These are phyloP conservation scores for Neurospora sp. DNA, from an alignment of 2,329 filamentous ascomycete species.

Conservation along the genomic window DNA sequence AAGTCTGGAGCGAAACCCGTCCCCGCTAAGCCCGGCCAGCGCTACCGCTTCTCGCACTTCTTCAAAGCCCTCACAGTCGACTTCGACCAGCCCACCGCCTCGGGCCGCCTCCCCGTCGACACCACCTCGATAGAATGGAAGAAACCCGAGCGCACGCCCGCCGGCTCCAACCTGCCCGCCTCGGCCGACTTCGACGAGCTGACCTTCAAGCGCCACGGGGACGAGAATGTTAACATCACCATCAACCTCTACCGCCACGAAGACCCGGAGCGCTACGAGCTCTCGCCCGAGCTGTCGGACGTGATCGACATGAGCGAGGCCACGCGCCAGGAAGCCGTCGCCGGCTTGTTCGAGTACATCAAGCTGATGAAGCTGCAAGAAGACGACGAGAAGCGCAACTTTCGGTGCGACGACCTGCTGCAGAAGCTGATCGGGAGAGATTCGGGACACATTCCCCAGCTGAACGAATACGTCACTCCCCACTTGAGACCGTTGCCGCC, in stretches of 20 bases:
- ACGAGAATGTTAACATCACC: conserved; percentile 85
- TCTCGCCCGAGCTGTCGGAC: conserved; percentile 71
- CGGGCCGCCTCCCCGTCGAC: conserved; percentile 39
- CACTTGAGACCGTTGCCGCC: conserved; percentile 75
- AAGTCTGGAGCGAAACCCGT: conserved; percentile 26
- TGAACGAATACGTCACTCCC: conserved; percentile 67
- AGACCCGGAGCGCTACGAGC: conserved; percentile 69
- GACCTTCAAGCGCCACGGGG: conserved; percentile 81
- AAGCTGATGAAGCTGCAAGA: conserved; percentile 78
- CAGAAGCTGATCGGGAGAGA: conserved; percentile 65
- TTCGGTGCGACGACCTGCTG: conserved; percentile 78
- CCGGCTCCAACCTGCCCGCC: conserved; percentile 45
- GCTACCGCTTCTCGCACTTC: conserved; percentile 59
- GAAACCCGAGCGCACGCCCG: conserved; percentile 54
- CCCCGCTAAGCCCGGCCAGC: conserved; percentile 33
- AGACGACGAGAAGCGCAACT: conserved; percentile 87
- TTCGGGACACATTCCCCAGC: conserved; percentile 73
- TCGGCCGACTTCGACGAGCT: conserved; percentile 80
- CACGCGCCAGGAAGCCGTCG: conserved; percentile 76
- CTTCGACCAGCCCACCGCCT: conserved; percentile 51
- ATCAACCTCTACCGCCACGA: conserved; percentile 82
- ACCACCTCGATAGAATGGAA: conserved; percentile 71
- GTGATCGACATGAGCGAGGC: conserved; percentile 80
- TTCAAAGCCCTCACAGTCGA: conserved; percentile 72
- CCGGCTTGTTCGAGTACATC: conserved; percentile 94